Percentiles rank a stretch among this genome's conserved stretches.
phyloP scores from a whole-genome alignment of 371 early-diverging fungal species.

The Cokeromyces recurvatus region DNA sequence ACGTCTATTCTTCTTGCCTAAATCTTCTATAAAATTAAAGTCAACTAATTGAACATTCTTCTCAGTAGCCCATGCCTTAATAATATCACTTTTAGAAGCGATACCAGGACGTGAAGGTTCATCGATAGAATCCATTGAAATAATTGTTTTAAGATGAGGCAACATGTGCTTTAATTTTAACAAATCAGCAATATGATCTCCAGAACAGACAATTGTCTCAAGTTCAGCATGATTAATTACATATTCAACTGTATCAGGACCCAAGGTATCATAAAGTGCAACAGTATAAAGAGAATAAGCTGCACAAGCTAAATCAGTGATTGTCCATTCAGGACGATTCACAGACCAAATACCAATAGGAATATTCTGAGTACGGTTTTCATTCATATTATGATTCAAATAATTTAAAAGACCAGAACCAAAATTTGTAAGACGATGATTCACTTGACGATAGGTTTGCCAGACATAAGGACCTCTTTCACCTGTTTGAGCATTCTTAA shows the following conservation, averaged over 20 bases:
- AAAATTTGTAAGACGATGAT: constrained; percentile 63
- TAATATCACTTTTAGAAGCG: constrained; percentile 34
- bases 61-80: constrained; percentile 52
- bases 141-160: constrained; percentile 64
- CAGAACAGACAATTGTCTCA: constrained; percentile 70
- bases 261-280: constrained; percentile 96
- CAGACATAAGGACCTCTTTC: constrained; percentile 71
- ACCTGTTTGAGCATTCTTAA: constrained; percentile 45
- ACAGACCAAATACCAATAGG: constrained; percentile 68
- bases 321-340: constrained; percentile 93
- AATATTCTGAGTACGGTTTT: constrained; percentile 24
- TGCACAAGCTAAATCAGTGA: constrained; percentile 66
- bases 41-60: constrained; percentile 49
- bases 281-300: constrained; percentile 66
- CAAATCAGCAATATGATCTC: constrained; percentile 59
- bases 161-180: constrained; percentile 50
- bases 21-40: constrained; percentile 62
- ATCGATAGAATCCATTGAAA: constrained; percentile 71
- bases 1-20: constrained; percentile 38
- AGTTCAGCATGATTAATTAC: constrained; percentile 72
- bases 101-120: constrained; percentile 31
- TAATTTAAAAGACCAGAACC: constrained; percentile 58
- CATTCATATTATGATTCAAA: constrained; percentile 34
- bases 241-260: constrained; percentile 69
- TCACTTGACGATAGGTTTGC: constrained; percentile 71